Percentiles rank a stretch among this genome's conserved stretches.
Conservation (phyloP, 192 early-diverging fungal species). For the Backusella tarrabulga region DNA sequence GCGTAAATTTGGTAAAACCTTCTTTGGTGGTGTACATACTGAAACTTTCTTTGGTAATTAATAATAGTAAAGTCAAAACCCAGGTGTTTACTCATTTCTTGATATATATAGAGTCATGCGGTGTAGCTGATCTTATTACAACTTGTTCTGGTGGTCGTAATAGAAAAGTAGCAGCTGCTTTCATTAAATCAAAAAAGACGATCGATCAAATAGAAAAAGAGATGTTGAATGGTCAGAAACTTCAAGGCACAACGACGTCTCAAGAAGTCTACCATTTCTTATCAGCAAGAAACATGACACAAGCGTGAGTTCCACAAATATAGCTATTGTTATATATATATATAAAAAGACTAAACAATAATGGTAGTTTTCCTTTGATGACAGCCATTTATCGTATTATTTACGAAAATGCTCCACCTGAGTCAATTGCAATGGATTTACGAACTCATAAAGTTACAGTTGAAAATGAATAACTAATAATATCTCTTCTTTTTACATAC, state of each 20-base stretch:
- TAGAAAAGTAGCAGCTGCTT: slow-evolving; percentile 85
- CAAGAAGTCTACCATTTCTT: slow-evolving; percentile 84
- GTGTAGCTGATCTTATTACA: slow-evolving; percentile 93
- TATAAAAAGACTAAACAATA: not conserved
- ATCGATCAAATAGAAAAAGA: slow-evolving; percentile 89
- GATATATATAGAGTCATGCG: slow-evolving; percentile 59
- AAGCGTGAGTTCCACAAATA: not conserved
- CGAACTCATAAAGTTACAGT: not conserved
- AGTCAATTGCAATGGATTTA: slow-evolving; percentile 60
- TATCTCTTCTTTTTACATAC: too few species aligned
- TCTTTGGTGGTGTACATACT: slow-evolving; percentile 77
- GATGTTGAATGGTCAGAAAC: slow-evolving; percentile 94
- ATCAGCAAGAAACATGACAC: slow-evolving; percentile 25
- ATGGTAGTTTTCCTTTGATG: slow-evolving; percentile 72
- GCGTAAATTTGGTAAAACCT: slow-evolving; percentile 83
- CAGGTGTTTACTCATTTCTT: slow-evolving; percentile 44
- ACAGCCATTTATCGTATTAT: slow-evolving; percentile 87
- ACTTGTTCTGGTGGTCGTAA: slow-evolving; percentile 94
- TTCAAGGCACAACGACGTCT: slow-evolving; percentile 92
- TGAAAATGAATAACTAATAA: not conserved
- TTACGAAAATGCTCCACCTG: slow-evolving; percentile 70
- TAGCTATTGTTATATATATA: not conserved
- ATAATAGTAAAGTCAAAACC: not conserved
- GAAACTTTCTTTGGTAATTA: slow-evolving; percentile 89
- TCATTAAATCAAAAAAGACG: slow-evolving; percentile 48